Conservation (phyloP, 148 eudicot genomes). For the Spergularia bocconei region DNA sequence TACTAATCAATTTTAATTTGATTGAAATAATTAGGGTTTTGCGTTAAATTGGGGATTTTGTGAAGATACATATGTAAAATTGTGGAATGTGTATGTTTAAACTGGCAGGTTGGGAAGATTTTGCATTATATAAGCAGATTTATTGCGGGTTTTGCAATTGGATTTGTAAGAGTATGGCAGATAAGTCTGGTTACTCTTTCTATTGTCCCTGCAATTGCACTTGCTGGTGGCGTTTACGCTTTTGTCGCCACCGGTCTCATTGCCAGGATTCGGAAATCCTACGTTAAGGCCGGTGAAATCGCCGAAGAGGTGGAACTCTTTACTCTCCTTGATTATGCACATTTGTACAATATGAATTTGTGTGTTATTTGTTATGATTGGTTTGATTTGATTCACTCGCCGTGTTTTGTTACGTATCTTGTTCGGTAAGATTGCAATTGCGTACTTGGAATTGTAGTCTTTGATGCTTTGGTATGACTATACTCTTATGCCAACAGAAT, state of each 20-base stretch:
- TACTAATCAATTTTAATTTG: not conserved
- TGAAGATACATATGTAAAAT: not conserved
- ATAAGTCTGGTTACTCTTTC: slow-evolving; percentile 92
- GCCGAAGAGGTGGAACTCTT: slow-evolving; percentile 71
- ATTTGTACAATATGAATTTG: not conserved
- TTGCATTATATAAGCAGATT: slow-evolving; percentile 91
- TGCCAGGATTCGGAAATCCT: slow-evolving; percentile 81
- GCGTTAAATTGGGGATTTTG: not conserved
- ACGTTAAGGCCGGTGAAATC: slow-evolving; percentile 85
- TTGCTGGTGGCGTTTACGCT: slow-evolving; percentile 88
- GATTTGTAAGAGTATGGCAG: slow-evolving; percentile 90
- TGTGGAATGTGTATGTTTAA: slow-evolving; percentile 13
- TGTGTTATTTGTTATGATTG: not conserved
- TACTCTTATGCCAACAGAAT: too few relatives aligned
- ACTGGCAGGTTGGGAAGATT: slow-evolving; percentile 81
- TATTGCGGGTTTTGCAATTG: slow-evolving; percentile 74
- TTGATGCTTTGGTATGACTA: too few relatives aligned
- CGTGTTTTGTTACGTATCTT: too few relatives aligned
- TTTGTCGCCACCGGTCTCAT: slow-evolving; percentile 87
- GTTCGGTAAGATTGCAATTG: too few relatives aligned
- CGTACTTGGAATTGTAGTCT: too few relatives aligned
- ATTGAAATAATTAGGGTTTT: not conserved
- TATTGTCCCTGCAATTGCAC: slow-evolving; percentile 83
- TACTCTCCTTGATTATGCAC: slow-evolving; percentile 2
- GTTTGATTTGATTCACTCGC: too few relatives aligned